These are phyloP conservation scores for Panaeolus cyanescens DNA, from an alignment of 768 basidiomycete species.

Conservation along the genomic window DNA sequence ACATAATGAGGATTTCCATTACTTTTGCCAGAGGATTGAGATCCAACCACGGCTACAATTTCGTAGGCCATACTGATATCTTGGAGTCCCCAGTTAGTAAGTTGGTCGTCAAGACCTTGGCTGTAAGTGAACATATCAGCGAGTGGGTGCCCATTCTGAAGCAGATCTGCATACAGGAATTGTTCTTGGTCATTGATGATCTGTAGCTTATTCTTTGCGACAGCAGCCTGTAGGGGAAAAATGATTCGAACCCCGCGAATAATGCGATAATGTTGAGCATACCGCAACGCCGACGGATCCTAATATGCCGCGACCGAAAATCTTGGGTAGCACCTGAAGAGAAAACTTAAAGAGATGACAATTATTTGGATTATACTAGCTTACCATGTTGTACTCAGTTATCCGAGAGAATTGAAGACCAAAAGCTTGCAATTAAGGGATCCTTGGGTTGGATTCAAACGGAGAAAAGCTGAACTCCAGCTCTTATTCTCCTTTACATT, in stretches of 20 bases:
- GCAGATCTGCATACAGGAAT: not conserved
- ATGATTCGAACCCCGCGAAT: not conserved
- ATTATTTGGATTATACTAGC: not conserved
- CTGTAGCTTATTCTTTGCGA: not conserved
- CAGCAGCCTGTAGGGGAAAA: not conserved
- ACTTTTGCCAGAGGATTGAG: constrained; percentile 12
- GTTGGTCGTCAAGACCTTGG: not conserved
- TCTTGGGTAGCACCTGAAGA: not conserved
- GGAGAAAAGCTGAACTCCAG: not conserved
- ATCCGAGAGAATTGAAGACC: not conserved
- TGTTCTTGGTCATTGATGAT: not conserved
- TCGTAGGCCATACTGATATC: constrained; percentile 6
- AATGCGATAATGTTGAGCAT: not conserved
- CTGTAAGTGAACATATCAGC: not conserved
- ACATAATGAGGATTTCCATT: not conserved
- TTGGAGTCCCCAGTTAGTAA: constrained; percentile 7
- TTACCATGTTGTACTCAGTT: not conserved
- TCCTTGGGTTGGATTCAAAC: not conserved
- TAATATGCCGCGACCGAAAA: not conserved
- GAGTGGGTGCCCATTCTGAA: not conserved
- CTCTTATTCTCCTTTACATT: not conserved
- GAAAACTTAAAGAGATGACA: not conserved
- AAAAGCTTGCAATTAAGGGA: no score
- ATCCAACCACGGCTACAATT: constrained; percentile 6
- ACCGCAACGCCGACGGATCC: not conserved